Evolutionary conservation across 2,329 filamentous ascomycete genomes (phyloP).

Genomic region (Phoma herbarum): DNA sequence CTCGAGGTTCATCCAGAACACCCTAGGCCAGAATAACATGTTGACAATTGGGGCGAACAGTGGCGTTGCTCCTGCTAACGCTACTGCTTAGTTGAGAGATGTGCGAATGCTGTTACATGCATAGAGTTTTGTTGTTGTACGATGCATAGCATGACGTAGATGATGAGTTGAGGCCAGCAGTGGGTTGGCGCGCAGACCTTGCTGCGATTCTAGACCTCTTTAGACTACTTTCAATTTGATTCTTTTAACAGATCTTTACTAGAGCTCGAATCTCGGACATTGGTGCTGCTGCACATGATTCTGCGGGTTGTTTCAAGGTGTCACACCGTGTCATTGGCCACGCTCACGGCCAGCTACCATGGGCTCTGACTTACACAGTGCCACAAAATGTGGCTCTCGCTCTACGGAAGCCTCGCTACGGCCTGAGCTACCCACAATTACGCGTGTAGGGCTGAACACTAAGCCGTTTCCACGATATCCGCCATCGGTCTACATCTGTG

Average conservation of each 20-base stretch:
- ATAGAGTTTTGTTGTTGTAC: neutral
- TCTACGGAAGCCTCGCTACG: too few relatives aligned
- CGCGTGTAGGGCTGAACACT: too few relatives aligned
- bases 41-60: slow-evolving; percentile 37
- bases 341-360: too few relatives aligned
- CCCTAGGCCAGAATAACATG: slow-evolving; percentile 57
- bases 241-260: neutral
- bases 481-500: too few relatives aligned
- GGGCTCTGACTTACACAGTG: too few relatives aligned
- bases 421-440: too few relatives aligned
- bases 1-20: slow-evolving; percentile 63
- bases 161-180: neutral
- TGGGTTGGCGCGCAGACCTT: neutral
- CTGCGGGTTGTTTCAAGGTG: too few relatives aligned
- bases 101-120: neutral
- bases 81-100: neutral
- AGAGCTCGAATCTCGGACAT: too few relatives aligned
- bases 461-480: too few relatives aligned
- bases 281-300: too few relatives aligned
- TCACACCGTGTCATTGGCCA: too few relatives aligned
- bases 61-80: slow-evolving; percentile 3
- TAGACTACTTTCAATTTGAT: neutral
- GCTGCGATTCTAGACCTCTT: neutral
- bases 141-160: slow-evolving; percentile 3
- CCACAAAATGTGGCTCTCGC: too few relatives aligned